Conservation (phyloP, 306 rosid species). For the Purshia tridentata region DNA sequence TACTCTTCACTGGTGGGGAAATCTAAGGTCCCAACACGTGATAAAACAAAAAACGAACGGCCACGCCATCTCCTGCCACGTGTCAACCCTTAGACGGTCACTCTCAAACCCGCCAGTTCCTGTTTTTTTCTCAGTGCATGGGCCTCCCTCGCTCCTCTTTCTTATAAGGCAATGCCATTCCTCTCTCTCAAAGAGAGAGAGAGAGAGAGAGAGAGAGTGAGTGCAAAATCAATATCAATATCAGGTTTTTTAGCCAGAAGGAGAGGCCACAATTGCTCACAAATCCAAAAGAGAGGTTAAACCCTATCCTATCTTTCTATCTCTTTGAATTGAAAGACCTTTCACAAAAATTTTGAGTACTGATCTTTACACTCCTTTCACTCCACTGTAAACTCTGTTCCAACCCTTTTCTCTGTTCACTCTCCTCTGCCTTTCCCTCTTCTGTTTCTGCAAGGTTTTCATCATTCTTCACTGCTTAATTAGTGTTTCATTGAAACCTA, state of each 20-base stretch:
- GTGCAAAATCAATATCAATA: slow-evolving; percentile 29
- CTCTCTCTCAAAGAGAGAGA: slow-evolving; percentile 13
- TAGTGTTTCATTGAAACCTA: not conserved
- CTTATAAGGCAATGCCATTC: slow-evolving; percentile 5
- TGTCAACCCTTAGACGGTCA: slow-evolving; percentile 36
- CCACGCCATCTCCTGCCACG: slow-evolving; percentile 38
- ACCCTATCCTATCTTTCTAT: slow-evolving; percentile 82
- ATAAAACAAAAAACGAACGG: slow-evolving; percentile 54
- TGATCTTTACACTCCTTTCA: no score
- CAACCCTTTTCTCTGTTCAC: slow-evolving; percentile 13
- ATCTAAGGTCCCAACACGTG: slow-evolving; percentile 36
- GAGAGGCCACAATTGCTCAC: slow-evolving; percentile 58
- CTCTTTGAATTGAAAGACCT: not conserved
- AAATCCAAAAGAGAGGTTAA: slow-evolving; percentile 51
- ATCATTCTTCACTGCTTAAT: no score
- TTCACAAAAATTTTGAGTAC: slow-evolving; percentile 17
- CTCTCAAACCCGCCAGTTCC: not conserved
- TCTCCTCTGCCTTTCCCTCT: not conserved
- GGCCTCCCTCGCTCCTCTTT: slow-evolving; percentile 12
- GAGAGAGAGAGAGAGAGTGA: not conserved
- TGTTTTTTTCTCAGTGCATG: slow-evolving; percentile 31
- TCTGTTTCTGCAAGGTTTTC: slow-evolving; percentile 6
- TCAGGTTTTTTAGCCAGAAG: slow-evolving; percentile 46
- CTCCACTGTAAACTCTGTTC: not conserved
- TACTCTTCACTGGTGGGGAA: slow-evolving; percentile 17